Base-by-base conservation (phyloP, 116 monocot species). In the Iris pallida region DNA sequence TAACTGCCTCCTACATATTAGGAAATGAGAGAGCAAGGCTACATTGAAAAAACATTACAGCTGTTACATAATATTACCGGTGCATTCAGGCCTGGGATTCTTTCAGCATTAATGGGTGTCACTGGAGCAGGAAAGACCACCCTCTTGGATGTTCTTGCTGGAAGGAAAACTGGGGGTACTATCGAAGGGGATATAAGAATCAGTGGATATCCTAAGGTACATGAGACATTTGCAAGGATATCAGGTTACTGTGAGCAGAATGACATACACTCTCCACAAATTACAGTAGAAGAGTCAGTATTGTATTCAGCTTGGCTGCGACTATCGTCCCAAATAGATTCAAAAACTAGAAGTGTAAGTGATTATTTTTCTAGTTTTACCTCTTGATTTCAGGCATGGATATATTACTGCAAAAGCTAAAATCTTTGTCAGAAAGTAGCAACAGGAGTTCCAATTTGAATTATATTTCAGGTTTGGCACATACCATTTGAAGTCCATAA, bases 101-200 rank as follows among this genome's bases (percentile, higher is more conserved):
- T 91, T 60, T 78, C 87, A 56, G 91, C 82, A 66, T 55, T 90
- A 55, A 90, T 93, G 92, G 92, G 92, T n/a, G 75, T 88, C 18
- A 93, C 78, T 63, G 92, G 92, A 72, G 92, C 92, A 53, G 92
- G 92, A 58, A 93, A 93, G 75, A 93, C 92, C 41, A 93, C 92
- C 17, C 77, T 93, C 0, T 68, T 93, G 69, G 93, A 93, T 84
- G 86, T 93, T 70, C 89, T 93, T 44, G 75, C 84, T 20, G 93
- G 93, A 59, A 89, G 93, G 20, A 93, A 93, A 80, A 89, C 89
- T 43, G 80, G 89, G 42, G 93, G 93, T 20, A 19, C 71, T 19
- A 82, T 89, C 68, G 84, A 93, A 82, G 93, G 93, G 76, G 86
- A 89, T 2, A 87, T 93, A 75, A 75, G 75, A 73, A 86, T 93